These are phyloP conservation scores for Russula sp. DNA, from an alignment of 768 basidiomycete species.

Conservation along the genomic window DNA sequence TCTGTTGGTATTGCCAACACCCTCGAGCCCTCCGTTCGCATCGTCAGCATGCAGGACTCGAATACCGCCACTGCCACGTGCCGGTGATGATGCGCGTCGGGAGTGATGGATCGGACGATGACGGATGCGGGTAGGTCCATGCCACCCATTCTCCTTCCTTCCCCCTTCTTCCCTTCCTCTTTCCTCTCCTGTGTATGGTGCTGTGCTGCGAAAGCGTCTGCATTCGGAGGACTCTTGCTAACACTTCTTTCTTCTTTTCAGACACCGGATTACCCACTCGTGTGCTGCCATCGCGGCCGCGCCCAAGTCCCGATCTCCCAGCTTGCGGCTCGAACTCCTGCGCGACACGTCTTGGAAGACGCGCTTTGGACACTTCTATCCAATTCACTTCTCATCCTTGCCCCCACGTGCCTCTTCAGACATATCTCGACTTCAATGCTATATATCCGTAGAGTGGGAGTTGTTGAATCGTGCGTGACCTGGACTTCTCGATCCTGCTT, in stretches of 20 bases:
- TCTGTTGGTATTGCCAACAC: neutral
- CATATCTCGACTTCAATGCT: constrained; percentile 91
- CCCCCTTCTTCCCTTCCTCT: neutral
- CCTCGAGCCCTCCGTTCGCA: constrained; percentile 76
- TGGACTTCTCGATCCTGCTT: constrained; percentile 62
- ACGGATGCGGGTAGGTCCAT: constrained; percentile 42
- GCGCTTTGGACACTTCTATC: constrained; percentile 61
- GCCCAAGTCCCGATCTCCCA: constrained; percentile 65
- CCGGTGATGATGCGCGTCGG: constrained; percentile 31
- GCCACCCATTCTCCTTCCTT: constrained; percentile 15
- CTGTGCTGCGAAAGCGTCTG: constrained; percentile 47
- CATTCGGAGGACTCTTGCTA: constrained; percentile 39
- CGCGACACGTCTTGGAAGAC: constrained; percentile 55
- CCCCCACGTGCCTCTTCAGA: too few species aligned
- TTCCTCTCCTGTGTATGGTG: constrained; percentile 55
- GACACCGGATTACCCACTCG: constrained; percentile 34
- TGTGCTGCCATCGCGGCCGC: constrained; percentile 35
- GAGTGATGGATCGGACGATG: constrained; percentile 52
- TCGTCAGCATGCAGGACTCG: constrained; percentile 63
- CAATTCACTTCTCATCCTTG: constrained; percentile 70
- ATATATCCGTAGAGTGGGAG: constrained; percentile 70
- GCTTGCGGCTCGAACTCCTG: constrained; percentile 63
- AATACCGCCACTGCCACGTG: neutral
- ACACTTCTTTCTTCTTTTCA: constrained; percentile 47
- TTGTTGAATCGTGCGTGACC: constrained; percentile 66